Percentiles rank a stretch among this genome's conserved stretches.
These are phyloP conservation scores for Syncephalastrum sp. DNA, from an alignment of 371 early-diverging fungal genomes.

Conservation along the genomic window DNA sequence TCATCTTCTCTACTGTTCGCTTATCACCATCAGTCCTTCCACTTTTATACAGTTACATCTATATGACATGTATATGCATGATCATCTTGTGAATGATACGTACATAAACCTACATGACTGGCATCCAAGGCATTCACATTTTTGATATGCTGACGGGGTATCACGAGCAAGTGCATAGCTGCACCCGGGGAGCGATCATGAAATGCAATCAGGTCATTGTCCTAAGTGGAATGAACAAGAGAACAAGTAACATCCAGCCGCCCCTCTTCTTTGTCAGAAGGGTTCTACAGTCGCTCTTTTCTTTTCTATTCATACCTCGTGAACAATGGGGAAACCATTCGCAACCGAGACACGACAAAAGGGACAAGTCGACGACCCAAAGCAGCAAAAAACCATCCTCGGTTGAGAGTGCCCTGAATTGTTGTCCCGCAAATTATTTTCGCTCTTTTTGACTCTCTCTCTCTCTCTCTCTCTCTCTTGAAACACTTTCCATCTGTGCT, in stretches of 20 bases:
- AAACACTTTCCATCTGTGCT: too few species aligned
- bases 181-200: constrained; percentile 61
- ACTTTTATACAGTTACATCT: too few species aligned
- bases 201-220: constrained; percentile 54
- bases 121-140: constrained; percentile 32
- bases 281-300: not conserved
- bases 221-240: constrained; percentile 22
- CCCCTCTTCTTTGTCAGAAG: not conserved
- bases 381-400: too few species aligned
- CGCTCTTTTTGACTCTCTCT: too few species aligned
- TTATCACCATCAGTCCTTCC: not conserved
- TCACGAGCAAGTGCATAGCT: constrained; percentile 49
- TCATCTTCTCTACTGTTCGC: constrained; percentile 43
- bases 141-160: constrained; percentile 51
- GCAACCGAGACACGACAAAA: constrained; percentile 22
- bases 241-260: not conserved
- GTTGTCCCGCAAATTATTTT: too few species aligned
- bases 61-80: too few species aligned
- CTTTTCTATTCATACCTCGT: constrained; percentile 15
- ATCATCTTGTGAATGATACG: constrained; percentile 4
- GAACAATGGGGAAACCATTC: constrained; percentile 23
- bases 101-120: constrained; percentile 53
- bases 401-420: too few species aligned
- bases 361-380: constrained; percentile 6
- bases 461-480: too few species aligned